A percentile compares a stretch with the other conserved stretches of the same genome.
Conservation (phyloP, 305 asterid genomes). For the Fraxinus nigra region DNA sequence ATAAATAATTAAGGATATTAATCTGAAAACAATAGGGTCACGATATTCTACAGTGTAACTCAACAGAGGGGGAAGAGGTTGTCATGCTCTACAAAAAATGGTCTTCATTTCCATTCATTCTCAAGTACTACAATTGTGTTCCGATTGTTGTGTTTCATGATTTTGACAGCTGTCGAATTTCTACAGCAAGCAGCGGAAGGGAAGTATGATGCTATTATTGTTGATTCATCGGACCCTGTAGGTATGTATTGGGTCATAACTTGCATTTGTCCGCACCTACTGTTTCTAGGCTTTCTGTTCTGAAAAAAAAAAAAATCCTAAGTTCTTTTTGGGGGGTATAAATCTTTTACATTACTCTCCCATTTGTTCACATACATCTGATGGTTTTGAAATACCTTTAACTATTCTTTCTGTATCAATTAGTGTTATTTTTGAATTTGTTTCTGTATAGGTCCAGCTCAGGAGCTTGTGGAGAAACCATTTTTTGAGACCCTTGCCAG, state of each 20-base stretch:
- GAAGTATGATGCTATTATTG: slow-evolving; percentile 83
- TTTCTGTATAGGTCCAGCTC: slow-evolving; percentile 74
- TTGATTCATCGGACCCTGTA: slow-evolving; percentile 95
- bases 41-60: background rate
- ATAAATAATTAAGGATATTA: background rate
- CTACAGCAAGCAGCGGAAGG: slow-evolving; percentile 60
- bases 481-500: slow-evolving; percentile 77
- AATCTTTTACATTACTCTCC: background rate
- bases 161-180: slow-evolving; percentile 73
- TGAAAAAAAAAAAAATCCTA: background rate
- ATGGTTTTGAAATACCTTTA: background rate
- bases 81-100: background rate
- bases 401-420: background rate
- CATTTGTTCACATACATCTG: background rate
- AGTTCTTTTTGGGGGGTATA: background rate
- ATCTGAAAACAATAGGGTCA: background rate
- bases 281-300: background rate
- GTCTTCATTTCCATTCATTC: background rate
- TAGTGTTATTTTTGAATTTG: background rate
- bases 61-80: background rate
- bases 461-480: slow-evolving; percentile 90
- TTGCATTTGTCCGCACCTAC: background rate
- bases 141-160: slow-evolving; percentile 9
- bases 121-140: background rate
- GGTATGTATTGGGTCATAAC: slow-evolving; percentile 48